phyloP scores from a whole-genome alignment of 2,329 filamentous ascomycete species.

The Pseudogymnoascus sp. region DNA sequence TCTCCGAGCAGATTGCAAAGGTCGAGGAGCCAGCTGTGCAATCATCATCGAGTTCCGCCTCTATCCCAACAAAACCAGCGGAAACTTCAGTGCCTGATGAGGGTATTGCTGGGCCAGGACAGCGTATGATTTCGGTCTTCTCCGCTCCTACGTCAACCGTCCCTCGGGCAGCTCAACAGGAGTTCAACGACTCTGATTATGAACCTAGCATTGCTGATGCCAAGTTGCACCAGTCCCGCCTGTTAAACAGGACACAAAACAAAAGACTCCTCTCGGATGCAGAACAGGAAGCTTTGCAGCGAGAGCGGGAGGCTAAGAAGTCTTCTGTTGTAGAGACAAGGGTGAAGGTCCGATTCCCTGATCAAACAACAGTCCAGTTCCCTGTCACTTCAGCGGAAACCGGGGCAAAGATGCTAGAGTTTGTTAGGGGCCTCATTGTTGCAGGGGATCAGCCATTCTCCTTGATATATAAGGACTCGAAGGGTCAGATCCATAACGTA shows the following conservation, averaged over 20 bases:
- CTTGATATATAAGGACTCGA: slow-evolving; percentile 41
- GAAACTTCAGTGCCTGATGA: slow-evolving; percentile 14
- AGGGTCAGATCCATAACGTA: slow-evolving; percentile 26
- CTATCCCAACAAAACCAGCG: slow-evolving; percentile 4
- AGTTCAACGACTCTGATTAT: slow-evolving; percentile 67
- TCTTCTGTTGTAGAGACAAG: slow-evolving; percentile 59
- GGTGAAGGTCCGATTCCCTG: slow-evolving; percentile 79
- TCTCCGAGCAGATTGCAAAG: slow-evolving; percentile 14
- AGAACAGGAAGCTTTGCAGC: slow-evolving; percentile 59
- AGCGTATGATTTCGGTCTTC: slow-evolving; percentile 61
- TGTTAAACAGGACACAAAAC: slow-evolving; percentile 52
- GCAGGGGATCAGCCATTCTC: slow-evolving; percentile 58
- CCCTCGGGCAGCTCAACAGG: slow-evolving; percentile 62
- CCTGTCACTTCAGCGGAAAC: slow-evolving; percentile 62
- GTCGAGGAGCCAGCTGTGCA: neutral
- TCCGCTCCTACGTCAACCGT: slow-evolving; percentile 65
- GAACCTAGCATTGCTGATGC: slow-evolving; percentile 67
- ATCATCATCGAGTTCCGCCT: slow-evolving; percentile 10
- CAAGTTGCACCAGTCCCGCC: slow-evolving; percentile 62
- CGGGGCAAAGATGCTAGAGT: slow-evolving; percentile 62
- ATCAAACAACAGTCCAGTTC: slow-evolving; percentile 70
- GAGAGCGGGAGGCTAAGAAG: slow-evolving; percentile 56
- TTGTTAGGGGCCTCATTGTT: slow-evolving; percentile 64
- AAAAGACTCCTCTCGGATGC: slow-evolving; percentile 72
- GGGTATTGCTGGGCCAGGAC: slow-evolving; percentile 23